Percentiles rank a stretch among this genome's conserved stretches.
phyloP scores from a whole-genome alignment of 495 filamentous ascomycete species.

The Staphylotrichum longicolle region DNA sequence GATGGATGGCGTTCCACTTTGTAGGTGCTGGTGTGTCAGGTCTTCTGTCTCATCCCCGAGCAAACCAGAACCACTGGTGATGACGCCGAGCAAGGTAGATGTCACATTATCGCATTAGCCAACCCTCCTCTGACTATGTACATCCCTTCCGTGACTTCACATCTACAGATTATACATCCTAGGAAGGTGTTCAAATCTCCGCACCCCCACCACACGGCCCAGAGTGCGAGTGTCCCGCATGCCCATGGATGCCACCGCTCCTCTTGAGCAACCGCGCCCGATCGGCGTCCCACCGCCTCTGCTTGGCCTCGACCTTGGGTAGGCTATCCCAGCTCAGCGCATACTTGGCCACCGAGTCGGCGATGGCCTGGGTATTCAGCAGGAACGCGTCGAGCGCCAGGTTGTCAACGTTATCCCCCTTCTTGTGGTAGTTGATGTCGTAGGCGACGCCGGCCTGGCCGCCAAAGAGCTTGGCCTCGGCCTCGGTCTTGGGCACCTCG shows the following conservation, averaged over 20 bases:
- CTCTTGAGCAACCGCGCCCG: slow-evolving; percentile 18
- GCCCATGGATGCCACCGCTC: slow-evolving; percentile 10
- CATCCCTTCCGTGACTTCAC: no score
- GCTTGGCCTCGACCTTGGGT: slow-evolving; percentile 20
- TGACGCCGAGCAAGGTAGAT: no score
- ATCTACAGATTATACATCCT: no score
- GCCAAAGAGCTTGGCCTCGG: slow-evolving; percentile 57
- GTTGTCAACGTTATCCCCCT: slow-evolving; percentile 59
- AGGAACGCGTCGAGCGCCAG: slow-evolving; percentile 58
- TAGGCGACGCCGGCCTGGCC: slow-evolving; percentile 57
- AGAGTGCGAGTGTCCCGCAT: slow-evolving; percentile 16
- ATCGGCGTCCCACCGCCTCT: slow-evolving; percentile 23
- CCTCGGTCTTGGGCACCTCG: slow-evolving; percentile 61
- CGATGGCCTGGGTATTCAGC: slow-evolving; percentile 60
- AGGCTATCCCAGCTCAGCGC: slow-evolving; percentile 46
- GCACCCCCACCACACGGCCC: slow-evolving; percentile 23
- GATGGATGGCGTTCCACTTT: no score
- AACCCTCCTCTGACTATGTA: no score
- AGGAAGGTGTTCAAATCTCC: no score
- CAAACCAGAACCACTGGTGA: no score
- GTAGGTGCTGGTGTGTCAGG: no score
- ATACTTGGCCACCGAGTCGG: slow-evolving; percentile 63
- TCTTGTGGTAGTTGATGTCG: slow-evolving; percentile 63
- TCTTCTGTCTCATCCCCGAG: no score
- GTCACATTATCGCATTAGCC: no score